Conservation (phyloP, 1,139 yeast species). For the Blastobotrys arbuscula region DNA sequence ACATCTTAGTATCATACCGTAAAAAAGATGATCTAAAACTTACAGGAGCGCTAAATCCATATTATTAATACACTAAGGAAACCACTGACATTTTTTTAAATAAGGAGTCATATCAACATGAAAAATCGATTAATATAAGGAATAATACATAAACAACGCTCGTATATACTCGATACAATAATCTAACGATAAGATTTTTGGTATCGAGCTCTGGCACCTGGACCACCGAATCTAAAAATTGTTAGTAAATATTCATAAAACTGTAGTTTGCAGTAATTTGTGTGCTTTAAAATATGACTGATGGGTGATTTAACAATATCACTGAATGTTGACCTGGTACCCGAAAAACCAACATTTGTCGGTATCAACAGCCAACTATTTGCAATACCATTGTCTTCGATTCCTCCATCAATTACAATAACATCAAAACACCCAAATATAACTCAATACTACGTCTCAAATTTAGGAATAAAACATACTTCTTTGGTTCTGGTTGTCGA, state of each 20-base stretch:
- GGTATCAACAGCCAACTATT: too few relatives aligned
- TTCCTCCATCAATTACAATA: too few relatives aligned
- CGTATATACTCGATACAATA: not conserved
- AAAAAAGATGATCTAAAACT: too few relatives aligned
- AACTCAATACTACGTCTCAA: too few relatives aligned
- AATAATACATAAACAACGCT: not conserved
- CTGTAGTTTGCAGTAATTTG: too few relatives aligned
- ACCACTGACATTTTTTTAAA: not conserved
- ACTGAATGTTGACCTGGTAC: not conserved
- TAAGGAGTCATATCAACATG: not conserved
- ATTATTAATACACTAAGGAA: too few relatives aligned
- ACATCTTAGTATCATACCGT: too few relatives aligned
- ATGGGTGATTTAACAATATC: not conserved
- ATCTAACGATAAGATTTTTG: slow-evolving; percentile 99
- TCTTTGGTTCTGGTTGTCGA: slow-evolving; percentile 99
- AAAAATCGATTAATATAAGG: not conserved
- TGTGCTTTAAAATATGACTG: too few relatives aligned
- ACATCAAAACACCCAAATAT: too few relatives aligned
- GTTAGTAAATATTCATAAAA: not conserved
- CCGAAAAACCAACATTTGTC: not conserved
- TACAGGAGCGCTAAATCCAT: too few relatives aligned
- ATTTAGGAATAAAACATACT: slow-evolving; percentile 39
- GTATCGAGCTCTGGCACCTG: slow-evolving; percentile 99
- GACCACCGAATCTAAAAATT: slow-evolving; percentile 76
- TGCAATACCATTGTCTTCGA: too few relatives aligned